A percentile compares a stretch with the other conserved stretches of the same genome.
Evolutionary conservation across 208 protist genomes (phyloP).

Genomic region (Novymonas esmeraldas): DNA sequence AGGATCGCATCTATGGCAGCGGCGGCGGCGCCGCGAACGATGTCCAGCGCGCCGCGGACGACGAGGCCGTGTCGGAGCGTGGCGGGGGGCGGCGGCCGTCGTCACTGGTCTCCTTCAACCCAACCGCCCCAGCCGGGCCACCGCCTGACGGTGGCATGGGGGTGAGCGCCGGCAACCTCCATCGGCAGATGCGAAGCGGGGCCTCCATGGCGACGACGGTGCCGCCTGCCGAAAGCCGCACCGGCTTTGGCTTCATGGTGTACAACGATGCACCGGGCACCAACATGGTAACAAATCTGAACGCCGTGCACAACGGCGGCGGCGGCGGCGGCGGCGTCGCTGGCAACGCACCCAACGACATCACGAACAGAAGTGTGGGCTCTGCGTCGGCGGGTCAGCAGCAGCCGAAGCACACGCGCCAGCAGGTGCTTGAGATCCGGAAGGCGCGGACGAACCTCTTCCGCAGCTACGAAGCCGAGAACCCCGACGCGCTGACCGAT

Average conservation of each 20-base stretch:
- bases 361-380: slow-evolving; percentile 25
- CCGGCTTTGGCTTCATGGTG: slow-evolving; percentile 30
- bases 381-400: slow-evolving; percentile 37
- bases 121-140: slow-evolving; percentile 9
- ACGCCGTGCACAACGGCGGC: slow-evolving; percentile 3
- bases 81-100: slow-evolving; percentile 42
- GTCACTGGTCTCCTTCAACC: slow-evolving; percentile 78
- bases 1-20: slow-evolving; percentile 66
- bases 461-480: slow-evolving; percentile 71
- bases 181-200: slow-evolving; percentile 24
- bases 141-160: slow-evolving; percentile 26
- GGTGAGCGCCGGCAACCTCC: slow-evolving; percentile 26
- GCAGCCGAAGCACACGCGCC: slow-evolving; percentile 57
- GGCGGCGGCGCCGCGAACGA: slow-evolving; percentile 13
- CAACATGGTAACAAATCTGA: slow-evolving; percentile 11
- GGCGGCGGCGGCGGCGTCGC: background rate
- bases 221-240: slow-evolving; percentile 17
- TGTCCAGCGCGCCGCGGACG: slow-evolving; percentile 10
- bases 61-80: slow-evolving; percentile 37
- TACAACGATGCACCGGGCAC: slow-evolving; percentile 16
- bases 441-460: slow-evolving; percentile 74
- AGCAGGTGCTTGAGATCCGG: slow-evolving; percentile 73
- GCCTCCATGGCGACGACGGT: background rate
- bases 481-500: slow-evolving; percentile 40
- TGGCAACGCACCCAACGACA: slow-evolving; percentile 20